Evolutionary conservation across 768 basidiomycete genomes (phyloP).

Genomic region (Tylopilus balloui): DNA sequence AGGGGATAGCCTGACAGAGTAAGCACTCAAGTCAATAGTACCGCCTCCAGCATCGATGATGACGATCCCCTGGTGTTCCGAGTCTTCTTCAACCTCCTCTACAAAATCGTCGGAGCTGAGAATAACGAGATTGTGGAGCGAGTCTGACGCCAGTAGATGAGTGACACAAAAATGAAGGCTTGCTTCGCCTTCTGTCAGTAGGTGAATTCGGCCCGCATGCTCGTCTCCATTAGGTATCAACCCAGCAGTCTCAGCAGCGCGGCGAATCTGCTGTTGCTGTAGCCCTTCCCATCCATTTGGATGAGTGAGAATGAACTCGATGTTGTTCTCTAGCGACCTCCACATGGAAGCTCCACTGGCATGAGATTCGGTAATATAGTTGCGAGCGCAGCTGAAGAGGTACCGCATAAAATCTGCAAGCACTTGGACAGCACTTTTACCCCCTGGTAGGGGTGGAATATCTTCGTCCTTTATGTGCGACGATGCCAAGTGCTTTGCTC

Average conservation of each 20-base stretch:
- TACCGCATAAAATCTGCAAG: constrained; percentile 28
- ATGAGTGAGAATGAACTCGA: constrained; percentile 6
- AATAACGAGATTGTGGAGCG: constrained; percentile 1
- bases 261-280: constrained; percentile 7
- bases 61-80: constrained; percentile 32
- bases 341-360: constrained; percentile 22
- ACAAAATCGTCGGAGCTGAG: neutral
- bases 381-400: constrained; percentile 20
- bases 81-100: neutral
- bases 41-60: constrained; percentile 28
- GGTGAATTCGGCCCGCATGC: constrained; percentile 16
- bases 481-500: constrained; percentile 22
- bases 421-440: constrained; percentile 18
- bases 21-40: constrained; percentile 37
- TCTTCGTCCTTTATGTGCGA: constrained; percentile 22
- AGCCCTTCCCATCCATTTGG: constrained; percentile 9
- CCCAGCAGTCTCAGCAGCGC: neutral
- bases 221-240: constrained; percentile 8
- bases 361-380: constrained; percentile 23
- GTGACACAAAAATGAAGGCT: constrained; percentile 38
- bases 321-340: constrained; percentile 2
- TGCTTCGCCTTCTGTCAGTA: constrained; percentile 26
- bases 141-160: constrained; percentile 32
- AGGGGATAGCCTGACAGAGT: constrained; percentile 22
- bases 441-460: constrained; percentile 21